These are phyloP conservation scores for Suhomyces faveliae DNA, from an alignment of 805 yeast genomes.

Conservation along the genomic window DNA sequence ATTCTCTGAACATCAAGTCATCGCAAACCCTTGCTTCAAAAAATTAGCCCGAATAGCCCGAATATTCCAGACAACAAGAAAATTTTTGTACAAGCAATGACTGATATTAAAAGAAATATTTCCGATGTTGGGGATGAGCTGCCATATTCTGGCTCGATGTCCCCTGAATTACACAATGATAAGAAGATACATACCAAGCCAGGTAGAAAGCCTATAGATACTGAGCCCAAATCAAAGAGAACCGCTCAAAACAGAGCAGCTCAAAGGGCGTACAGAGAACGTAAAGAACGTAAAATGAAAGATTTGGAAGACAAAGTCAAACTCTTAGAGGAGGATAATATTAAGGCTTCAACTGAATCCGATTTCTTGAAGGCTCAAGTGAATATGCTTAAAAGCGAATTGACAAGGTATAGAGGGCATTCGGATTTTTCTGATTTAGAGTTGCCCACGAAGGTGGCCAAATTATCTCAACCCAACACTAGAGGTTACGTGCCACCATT, in stretches of 20 bases:
- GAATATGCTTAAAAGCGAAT: conserved; percentile 66
- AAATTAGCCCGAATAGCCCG: background rate
- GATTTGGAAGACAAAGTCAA: conserved; percentile 80
- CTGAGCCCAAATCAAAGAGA: conserved; percentile 82
- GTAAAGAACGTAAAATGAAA: conserved; percentile 83
- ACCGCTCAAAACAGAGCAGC: conserved; percentile 98
- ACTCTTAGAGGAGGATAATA: conserved; percentile 67
- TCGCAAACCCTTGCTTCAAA: background rate
- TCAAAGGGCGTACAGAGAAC: conserved; percentile 94
- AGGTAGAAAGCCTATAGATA: conserved; percentile 77
- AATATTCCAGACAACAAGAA: background rate
- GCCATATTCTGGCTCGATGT: conserved; percentile 7
- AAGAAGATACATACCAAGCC: conserved; percentile 53
- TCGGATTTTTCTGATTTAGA: conserved; percentile 28
- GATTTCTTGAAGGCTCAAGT: conserved; percentile 77
- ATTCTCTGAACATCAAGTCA: background rate
- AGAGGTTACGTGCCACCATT: conserved; percentile 18
- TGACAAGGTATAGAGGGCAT: conserved; percentile 54
- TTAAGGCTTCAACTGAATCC: conserved; percentile 66
- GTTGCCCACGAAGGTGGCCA: conserved; percentile 32
- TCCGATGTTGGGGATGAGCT: conserved; percentile 17
- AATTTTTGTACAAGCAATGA: conserved; percentile 15
- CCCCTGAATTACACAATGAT: conserved; percentile 28
- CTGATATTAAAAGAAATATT: conserved; percentile 32
- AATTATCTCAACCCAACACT: conserved; percentile 20